Conservation (phyloP, 2,329 filamentous ascomycete species). For the Trichophyton benhamiae region DNA sequence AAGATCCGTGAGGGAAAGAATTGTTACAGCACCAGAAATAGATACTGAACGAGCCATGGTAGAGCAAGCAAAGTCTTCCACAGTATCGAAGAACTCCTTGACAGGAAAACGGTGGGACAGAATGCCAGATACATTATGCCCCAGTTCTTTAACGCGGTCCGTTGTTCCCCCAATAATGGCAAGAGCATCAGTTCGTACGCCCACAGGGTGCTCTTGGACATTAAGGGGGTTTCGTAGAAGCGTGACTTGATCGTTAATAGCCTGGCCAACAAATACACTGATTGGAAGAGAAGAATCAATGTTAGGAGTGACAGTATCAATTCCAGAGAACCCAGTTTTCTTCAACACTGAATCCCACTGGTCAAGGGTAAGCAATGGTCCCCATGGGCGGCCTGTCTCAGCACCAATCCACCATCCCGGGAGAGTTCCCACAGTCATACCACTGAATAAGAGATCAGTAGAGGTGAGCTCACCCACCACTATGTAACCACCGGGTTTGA, state of each 20-base stretch:
- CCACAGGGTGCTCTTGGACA: background rate
- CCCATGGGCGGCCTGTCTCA: conserved; percentile 4
- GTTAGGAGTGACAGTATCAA: conserved; percentile 8
- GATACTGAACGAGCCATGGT: background rate
- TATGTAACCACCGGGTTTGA: conserved; percentile 39
- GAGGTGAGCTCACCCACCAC: conserved; percentile 32
- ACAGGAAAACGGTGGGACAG: background rate
- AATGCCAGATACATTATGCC: background rate
- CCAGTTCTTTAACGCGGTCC: background rate
- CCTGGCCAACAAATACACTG: background rate
- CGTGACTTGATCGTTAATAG: background rate
- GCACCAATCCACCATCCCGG: conserved; percentile 19
- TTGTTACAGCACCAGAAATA: background rate
- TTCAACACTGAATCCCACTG: conserved; percentile 9
- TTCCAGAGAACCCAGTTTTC: conserved; percentile 10
- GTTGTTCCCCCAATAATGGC: background rate
- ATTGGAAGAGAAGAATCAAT: background rate
- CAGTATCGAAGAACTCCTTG: background rate
- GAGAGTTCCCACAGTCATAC: conserved; percentile 23
- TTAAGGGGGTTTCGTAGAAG: background rate
- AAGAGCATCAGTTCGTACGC: background rate
- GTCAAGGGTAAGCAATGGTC: background rate
- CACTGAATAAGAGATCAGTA: conserved; percentile 16
- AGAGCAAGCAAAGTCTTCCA: background rate
- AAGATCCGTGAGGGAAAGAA: background rate